Base-by-base conservation (phyloP, 129 eudicot species). In the Tagetes patula region DNA sequence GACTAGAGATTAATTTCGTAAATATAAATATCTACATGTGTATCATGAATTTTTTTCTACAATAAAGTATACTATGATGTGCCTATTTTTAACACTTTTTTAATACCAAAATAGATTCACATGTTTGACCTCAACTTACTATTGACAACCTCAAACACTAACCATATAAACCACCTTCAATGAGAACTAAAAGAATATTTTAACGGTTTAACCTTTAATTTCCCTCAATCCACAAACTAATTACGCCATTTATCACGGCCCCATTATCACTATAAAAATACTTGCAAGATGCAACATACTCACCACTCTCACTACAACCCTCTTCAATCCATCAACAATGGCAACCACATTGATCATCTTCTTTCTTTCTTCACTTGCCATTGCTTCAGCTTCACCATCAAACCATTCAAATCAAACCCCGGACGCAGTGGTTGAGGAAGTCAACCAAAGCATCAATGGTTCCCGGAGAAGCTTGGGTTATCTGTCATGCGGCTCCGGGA, bases 221-320 rank as follows among this genome's bases (percentile, higher is more conserved):
- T 46, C 38, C 3, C 43, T 40, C 61, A 71, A 33, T 54, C 54
- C 66, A 39, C 77, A 62, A 37, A 65, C 81, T 55, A 84, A 84
- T 90, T 85, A 75, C 96, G 95, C 96, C 96, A 79, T 87, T 78
- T 69, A 65, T 81, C 81, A 82, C 91, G 96, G 92, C 58, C 52
- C 48, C 78, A 75, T n/a, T n/a, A 49, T 47, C 81, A 76, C 79
- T 80, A 84, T 82, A 80, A 78, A 82, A 80, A 73, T 48, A 81
- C 83, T 70, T 48, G 58, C 33, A 39, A 43, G 9, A 6, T 43
- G 27, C 27, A 43, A 55, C 72, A 12, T 12, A 6, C n/a, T 66
- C 65, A 67, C 76, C 49, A 37, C 6, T 34, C 45, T 11, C 74
- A 12, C 62, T 8, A 67, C 55, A 5, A 40, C 10, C 65, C 45